These are phyloP conservation scores for Penicillium polonicum DNA, from an alignment of 2,329 filamentous ascomycete genomes.

Conservation along the genomic window DNA sequence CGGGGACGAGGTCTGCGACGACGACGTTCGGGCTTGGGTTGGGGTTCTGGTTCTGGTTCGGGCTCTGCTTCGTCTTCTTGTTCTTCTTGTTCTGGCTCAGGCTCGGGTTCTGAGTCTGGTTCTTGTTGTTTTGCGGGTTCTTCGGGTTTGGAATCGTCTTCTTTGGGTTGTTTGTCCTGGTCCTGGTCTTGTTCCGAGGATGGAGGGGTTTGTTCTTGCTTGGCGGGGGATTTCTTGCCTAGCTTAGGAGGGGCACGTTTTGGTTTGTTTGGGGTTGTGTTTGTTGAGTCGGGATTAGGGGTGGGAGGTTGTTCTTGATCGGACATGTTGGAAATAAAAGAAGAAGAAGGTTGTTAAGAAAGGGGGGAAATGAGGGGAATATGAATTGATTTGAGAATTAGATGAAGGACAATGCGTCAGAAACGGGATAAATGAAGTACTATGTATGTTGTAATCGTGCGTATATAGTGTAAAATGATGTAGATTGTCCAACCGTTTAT, in stretches of 20 bases:
- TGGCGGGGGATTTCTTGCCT: constrained; percentile 30
- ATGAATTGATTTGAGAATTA: constrained; percentile 24
- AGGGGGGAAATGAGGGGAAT: constrained; percentile 21
- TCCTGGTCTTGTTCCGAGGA: constrained; percentile 24
- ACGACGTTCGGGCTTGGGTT: constrained; percentile 47
- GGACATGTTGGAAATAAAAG: constrained; percentile 31
- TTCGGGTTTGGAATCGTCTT: constrained; percentile 16
- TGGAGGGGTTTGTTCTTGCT: constrained; percentile 29
- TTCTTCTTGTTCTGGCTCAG: constrained; percentile 21
- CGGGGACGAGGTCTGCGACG: constrained; percentile 22
- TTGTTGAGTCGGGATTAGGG: constrained; percentile 18
- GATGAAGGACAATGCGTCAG: constrained; percentile 23
- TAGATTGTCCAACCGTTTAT: constrained; percentile 20
- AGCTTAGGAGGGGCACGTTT: constrained; percentile 33
- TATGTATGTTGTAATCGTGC: constrained; percentile 11
- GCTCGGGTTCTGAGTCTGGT: constrained; percentile 32
- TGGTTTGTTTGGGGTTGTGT: constrained; percentile 25
- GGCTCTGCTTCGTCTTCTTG: constrained; percentile 12
- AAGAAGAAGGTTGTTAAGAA: constrained; percentile 10
- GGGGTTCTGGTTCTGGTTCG: constrained; percentile 38
- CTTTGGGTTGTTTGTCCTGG: constrained; percentile 12
- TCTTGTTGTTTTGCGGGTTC: constrained; percentile 3
- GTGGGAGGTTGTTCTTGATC: constrained; percentile 28
- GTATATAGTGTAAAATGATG: constrained; percentile 20
- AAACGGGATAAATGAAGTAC: constrained; percentile 1